Conservation (phyloP, 2,329 filamentous ascomycete genomes). For the Domatiomyces catenatus region DNA sequence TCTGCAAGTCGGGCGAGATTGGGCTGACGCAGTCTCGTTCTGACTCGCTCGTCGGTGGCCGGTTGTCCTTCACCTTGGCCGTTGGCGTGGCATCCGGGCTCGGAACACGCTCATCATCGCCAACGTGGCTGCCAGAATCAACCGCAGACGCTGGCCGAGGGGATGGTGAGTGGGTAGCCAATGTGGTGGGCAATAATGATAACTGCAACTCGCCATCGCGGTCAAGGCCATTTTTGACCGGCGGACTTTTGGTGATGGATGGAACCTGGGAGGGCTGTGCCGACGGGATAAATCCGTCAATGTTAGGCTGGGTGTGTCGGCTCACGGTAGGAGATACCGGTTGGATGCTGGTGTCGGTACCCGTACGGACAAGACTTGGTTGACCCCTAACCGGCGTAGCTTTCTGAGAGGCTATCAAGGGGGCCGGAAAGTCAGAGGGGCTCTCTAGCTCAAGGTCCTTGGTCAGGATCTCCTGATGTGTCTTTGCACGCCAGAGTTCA, state of each 20-base stretch:
- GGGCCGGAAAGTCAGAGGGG: slow-evolving; percentile 16
- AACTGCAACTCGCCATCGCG: background rate
- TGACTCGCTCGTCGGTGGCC: slow-evolving; percentile 27
- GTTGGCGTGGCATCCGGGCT: slow-evolving; percentile 28
- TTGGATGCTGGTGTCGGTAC: slow-evolving; percentile 10
- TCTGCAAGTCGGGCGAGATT: slow-evolving; percentile 23
- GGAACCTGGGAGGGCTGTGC: background rate
- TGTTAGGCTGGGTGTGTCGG: slow-evolving; percentile 2
- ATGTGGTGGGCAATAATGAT: slow-evolving; percentile 21
- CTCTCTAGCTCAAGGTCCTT: slow-evolving; percentile 72
- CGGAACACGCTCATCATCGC: slow-evolving; percentile 53
- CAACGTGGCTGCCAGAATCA: slow-evolving; percentile 50
- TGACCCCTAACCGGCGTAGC: slow-evolving; percentile 11
- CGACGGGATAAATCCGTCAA: background rate
- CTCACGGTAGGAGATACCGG: slow-evolving; percentile 6
- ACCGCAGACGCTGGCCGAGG: slow-evolving; percentile 1
- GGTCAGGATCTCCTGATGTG: slow-evolving; percentile 73
- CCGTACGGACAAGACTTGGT: slow-evolving; percentile 6
- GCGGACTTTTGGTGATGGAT: background rate
- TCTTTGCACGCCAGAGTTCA: slow-evolving; percentile 83
- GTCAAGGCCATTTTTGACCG: background rate
- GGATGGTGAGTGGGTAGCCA: slow-evolving; percentile 21
- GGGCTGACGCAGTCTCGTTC: slow-evolving; percentile 29
- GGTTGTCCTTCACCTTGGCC: slow-evolving; percentile 26
- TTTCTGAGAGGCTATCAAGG: slow-evolving; percentile 11